Conservation (phyloP, 805 yeast species). For the Candida wancherniae region DNA sequence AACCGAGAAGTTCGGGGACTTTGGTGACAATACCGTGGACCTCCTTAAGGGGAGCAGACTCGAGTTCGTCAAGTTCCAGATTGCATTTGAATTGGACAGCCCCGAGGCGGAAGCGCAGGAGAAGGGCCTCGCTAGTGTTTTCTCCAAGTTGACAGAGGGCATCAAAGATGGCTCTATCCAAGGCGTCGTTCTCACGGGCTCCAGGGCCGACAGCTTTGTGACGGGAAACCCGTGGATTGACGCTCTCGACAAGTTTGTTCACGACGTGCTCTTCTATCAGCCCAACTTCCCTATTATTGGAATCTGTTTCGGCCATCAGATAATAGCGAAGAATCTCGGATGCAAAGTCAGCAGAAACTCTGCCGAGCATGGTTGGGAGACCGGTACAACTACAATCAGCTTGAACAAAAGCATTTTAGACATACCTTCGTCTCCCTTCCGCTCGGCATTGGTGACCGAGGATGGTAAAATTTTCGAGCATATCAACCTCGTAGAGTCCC, state of each 20-base stretch:
- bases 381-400: constrained; percentile 51
- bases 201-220: constrained; percentile 44
- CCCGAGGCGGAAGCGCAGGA: constrained; percentile 10
- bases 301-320: constrained; percentile 86
- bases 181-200: constrained; percentile 51
- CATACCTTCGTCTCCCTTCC: constrained; percentile 22
- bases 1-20: constrained; percentile 42
- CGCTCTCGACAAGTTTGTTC: constrained; percentile 32
- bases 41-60: constrained; percentile 22
- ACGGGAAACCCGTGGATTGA: constrained; percentile 38
- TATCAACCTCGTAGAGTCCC: constrained; percentile 34
- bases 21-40: constrained; percentile 43
- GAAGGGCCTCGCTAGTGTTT: constrained; percentile 13
- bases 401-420: constrained; percentile 39
- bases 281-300: constrained; percentile 53
- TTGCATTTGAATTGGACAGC: constrained; percentile 20
- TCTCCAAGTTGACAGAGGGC: constrained; percentile 18
- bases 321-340: constrained; percentile 63
- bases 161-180: constrained; percentile 24
- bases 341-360: constrained; percentile 50
- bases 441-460: constrained; percentile 33
- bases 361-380: constrained; percentile 62
- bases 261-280: constrained; percentile 12
- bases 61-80: constrained; percentile 34
- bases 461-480: constrained; percentile 50